A percentile compares a stretch with the other conserved stretches of the same genome.
These are phyloP conservation scores for Colletotrichum eremochloae DNA, from an alignment of 2,329 filamentous ascomycete species.

Conservation along the genomic window DNA sequence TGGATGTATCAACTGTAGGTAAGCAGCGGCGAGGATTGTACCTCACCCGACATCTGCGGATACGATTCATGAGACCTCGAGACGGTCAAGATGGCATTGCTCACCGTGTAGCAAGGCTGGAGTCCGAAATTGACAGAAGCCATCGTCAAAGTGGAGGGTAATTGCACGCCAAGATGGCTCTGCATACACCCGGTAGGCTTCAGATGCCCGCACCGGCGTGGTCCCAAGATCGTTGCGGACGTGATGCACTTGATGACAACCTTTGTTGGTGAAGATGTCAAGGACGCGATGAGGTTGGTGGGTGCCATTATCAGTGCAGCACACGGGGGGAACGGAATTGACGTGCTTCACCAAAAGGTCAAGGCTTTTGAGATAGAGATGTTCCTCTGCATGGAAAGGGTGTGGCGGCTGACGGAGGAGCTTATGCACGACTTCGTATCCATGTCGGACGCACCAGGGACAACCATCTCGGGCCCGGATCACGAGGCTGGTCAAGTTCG, in stretches of 20 bases:
- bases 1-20: conserved; percentile 56
- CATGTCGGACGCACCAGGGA: conserved; percentile 59
- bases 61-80: conserved; percentile 58
- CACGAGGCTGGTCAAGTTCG: conserved; percentile 50
- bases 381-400: conserved; percentile 53
- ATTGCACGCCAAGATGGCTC: conserved; percentile 58
- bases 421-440: conserved; percentile 63
- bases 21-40: conserved; percentile 56
- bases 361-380: conserved; percentile 54
- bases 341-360: conserved; percentile 52
- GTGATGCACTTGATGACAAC: conserved; percentile 72
- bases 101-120: conserved; percentile 57
- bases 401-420: conserved; percentile 60
- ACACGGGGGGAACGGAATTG: conserved; percentile 43
- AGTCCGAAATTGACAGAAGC: conserved; percentile 56
- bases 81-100: conserved; percentile 54
- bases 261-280: conserved; percentile 70
- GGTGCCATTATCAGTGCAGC: conserved; percentile 54
- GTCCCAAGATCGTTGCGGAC: conserved; percentile 70
- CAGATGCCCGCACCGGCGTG: conserved; percentile 61
- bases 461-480: conserved; percentile 55
- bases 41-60: conserved; percentile 54
- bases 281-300: conserved; percentile 65
- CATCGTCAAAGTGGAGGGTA: conserved; percentile 56
- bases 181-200: conserved; percentile 66